A percentile compares a stretch with the other conserved stretches of the same genome.
phyloP scores from a whole-genome alignment of 768 basidiomycete species.

The Rhodotorula taiwanensis region DNA sequence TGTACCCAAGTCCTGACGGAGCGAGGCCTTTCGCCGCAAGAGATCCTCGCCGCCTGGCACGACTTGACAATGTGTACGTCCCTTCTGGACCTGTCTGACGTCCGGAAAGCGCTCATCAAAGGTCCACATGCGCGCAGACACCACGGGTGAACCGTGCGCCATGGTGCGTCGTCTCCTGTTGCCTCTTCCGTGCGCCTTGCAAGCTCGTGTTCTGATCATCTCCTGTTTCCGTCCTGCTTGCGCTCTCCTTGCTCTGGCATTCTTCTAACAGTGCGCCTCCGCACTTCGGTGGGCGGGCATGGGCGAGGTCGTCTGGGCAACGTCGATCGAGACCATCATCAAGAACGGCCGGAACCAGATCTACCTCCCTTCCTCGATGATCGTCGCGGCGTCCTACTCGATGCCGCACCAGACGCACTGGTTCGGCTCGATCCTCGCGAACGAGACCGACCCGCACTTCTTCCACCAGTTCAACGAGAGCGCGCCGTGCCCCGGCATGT shows the following conservation, averaged over 20 bases:
- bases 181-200: too few relatives aligned
- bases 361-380: slow-evolving; percentile 40
- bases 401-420: slow-evolving; percentile 37
- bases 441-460: slow-evolving; percentile 33
- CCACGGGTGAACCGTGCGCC: slow-evolving; percentile 41
- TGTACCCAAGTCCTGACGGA: slow-evolving; percentile 39
- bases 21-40: slow-evolving; percentile 31
- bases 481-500: slow-evolving; percentile 23
- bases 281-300: slow-evolving; percentile 41
- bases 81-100: neutral
- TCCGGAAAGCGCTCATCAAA: too few relatives aligned
- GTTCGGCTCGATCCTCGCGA: slow-evolving; percentile 23
- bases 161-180: neutral
- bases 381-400: slow-evolving; percentile 40
- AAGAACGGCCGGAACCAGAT: slow-evolving; percentile 40
- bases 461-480: slow-evolving; percentile 20
- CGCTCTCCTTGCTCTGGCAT: neutral
- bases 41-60: slow-evolving; percentile 40
- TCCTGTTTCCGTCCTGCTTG: neutral
- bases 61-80: slow-evolving; percentile 34
- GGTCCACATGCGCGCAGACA: slow-evolving; percentile 4
- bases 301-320: slow-evolving; percentile 41
- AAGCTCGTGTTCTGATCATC: too few relatives aligned
- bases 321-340: slow-evolving; percentile 39
- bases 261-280: slow-evolving; percentile 36